phyloP scores from a whole-genome alignment of 192 early-diverging fungal species.

The Podila clonocystis region DNA sequence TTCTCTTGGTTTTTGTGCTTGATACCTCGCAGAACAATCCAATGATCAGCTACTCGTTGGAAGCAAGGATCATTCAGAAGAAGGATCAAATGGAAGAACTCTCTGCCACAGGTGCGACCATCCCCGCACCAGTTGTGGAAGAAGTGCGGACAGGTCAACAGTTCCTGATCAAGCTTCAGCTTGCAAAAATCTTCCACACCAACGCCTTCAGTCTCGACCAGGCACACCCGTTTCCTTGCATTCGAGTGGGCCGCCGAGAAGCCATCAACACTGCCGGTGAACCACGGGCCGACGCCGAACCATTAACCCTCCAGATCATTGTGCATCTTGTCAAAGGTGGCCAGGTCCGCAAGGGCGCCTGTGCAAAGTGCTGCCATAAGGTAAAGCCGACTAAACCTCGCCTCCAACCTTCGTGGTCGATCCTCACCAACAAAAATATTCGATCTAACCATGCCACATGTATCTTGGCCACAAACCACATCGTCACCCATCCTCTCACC shows the following conservation, averaged over 20 bases:
- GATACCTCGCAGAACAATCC: constrained; percentile 1
- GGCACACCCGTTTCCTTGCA: constrained; percentile 8
- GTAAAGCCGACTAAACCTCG: constrained; percentile 9
- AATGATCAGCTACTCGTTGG: constrained; percentile 28
- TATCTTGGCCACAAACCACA: background rate
- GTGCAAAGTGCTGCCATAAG: constrained; percentile 51
- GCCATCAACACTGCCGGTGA: constrained; percentile 46
- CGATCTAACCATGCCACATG: too few relatives aligned
- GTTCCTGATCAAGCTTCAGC: constrained; percentile 46
- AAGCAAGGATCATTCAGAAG: constrained; percentile 45
- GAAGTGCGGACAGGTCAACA: constrained; percentile 48
- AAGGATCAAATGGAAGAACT: constrained; percentile 48
- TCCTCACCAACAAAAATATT: background rate
- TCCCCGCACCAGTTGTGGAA: constrained; percentile 26
- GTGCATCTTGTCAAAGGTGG: constrained; percentile 40
- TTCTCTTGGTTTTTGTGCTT: background rate
- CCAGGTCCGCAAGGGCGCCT: constrained; percentile 28
- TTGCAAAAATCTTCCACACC: background rate
- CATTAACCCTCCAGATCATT: constrained; percentile 37
- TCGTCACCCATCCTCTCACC: background rate
- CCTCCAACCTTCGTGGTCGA: background rate
- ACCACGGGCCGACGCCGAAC: constrained; percentile 28
- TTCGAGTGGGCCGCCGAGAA: constrained; percentile 29
- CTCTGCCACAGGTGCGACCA: constrained; percentile 14
- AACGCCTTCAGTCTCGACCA: background rate